phyloP scores from a whole-genome alignment of 148 eudicot genomes.

The Vaccinium macrocarpon region DNA sequence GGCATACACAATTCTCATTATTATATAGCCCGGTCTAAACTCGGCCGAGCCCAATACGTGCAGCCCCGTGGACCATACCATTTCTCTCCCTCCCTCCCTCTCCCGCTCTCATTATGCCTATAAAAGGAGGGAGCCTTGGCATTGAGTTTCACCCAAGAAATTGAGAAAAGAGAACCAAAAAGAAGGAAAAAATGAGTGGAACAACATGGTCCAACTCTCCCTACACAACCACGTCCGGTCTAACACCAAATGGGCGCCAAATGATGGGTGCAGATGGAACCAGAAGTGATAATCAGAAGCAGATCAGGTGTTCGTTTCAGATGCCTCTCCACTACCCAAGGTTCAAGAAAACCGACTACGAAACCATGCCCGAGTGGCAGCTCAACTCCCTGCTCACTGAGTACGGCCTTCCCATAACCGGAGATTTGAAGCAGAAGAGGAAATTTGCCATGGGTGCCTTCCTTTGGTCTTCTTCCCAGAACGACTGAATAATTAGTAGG shows the following conservation, averaged over 20 bases:
- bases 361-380: slow-evolving; percentile 44
- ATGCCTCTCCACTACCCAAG: slow-evolving; percentile 47
- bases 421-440: slow-evolving; percentile 32
- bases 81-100: background rate
- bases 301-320: slow-evolving; percentile 22
- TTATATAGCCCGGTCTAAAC: too few relatives aligned
- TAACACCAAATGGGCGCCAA: slow-evolving; percentile 5
- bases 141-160: slow-evolving; percentile 1
- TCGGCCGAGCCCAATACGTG: too few relatives aligned
- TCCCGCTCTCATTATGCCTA: background rate
- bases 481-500: background rate
- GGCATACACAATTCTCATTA: too few relatives aligned
- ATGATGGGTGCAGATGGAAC: background rate
- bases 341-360: slow-evolving; percentile 34
- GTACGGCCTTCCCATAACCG: slow-evolving; percentile 34
- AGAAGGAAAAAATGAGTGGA: slow-evolving; percentile 4
- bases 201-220: slow-evolving; percentile 6
- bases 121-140: slow-evolving; percentile 7
- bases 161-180: background rate
- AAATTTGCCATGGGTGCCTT: slow-evolving; percentile 45
- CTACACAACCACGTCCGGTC: background rate
- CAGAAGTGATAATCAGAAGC: background rate
- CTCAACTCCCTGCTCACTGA: slow-evolving; percentile 25
- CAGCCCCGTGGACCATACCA: too few relatives aligned
- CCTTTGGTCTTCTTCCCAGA: slow-evolving; percentile 23